These are phyloP conservation scores for Pseudognaphalium luteoalbum DNA, from an alignment of 129 eudicot genomes.

Conservation along the genomic window DNA sequence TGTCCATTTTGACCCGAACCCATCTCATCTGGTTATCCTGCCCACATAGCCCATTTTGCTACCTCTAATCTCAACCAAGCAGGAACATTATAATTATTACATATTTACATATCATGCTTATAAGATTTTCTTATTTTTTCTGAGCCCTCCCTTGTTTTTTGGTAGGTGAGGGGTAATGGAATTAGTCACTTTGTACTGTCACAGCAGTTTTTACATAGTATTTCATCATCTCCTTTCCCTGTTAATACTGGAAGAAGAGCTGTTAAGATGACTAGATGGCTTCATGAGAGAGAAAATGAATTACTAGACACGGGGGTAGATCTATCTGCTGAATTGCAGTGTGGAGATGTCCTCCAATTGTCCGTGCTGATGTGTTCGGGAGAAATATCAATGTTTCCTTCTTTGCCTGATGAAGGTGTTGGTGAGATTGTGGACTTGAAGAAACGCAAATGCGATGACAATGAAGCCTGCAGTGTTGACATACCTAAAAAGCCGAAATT, in stretches of 20 bases:
- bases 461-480: slow-evolving; percentile 40
- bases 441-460: slow-evolving; percentile 59
- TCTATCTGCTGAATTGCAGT: slow-evolving; percentile 68
- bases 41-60: not conserved
- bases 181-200: slow-evolving; percentile 67
- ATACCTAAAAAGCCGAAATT: slow-evolving; percentile 50
- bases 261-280: slow-evolving; percentile 65
- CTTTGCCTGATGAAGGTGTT: slow-evolving; percentile 80
- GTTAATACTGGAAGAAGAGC: slow-evolving; percentile 74
- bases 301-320: slow-evolving; percentile 58
- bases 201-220: slow-evolving; percentile 56
- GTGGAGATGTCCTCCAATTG: slow-evolving; percentile 76
- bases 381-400: slow-evolving; percentile 62
- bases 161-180: slow-evolving; percentile 74
- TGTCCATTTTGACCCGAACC: too few species aligned
- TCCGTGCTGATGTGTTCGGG: slow-evolving; percentile 63
- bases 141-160: not conserved
- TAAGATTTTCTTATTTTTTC: not conserved
- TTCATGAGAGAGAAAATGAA: slow-evolving; percentile 58
- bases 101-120: not conserved
- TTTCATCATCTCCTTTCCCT: slow-evolving; percentile 66
- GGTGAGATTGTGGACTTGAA: slow-evolving; percentile 79
- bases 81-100: not conserved
- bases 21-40: too few species aligned
- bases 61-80: slow-evolving; percentile 1